A percentile compares a stretch with the other conserved stretches of the same genome.
Conservation (phyloP, 805 yeast species). For the Tanozyma kutaoensis region DNA sequence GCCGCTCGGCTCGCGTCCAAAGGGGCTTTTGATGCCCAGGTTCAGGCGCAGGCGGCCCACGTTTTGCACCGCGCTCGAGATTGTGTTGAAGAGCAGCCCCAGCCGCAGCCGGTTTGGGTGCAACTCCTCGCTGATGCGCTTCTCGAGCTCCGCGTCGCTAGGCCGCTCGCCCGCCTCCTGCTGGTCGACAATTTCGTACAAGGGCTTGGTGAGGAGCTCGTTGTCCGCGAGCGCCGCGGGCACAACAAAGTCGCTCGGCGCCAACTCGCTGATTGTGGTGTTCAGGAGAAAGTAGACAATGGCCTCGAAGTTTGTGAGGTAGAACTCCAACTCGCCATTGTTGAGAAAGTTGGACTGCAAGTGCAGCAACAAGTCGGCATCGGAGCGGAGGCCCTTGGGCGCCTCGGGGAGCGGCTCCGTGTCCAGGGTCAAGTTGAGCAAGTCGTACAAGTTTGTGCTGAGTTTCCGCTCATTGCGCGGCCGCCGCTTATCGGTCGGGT, state of each 20-base stretch:
- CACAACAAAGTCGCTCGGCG: slow-evolving; percentile 2
- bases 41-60: slow-evolving; percentile 23
- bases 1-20: no score
- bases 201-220: slow-evolving; percentile 10
- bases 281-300: slow-evolving; percentile 22
- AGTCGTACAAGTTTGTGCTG: slow-evolving; percentile 13
- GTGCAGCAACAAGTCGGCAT: slow-evolving; percentile 15
- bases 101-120: slow-evolving; percentile 18
- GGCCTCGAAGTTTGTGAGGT: slow-evolving; percentile 30
- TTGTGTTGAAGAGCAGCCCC: slow-evolving; percentile 22
- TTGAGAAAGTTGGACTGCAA: slow-evolving; percentile 16
- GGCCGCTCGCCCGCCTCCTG: slow-evolving; percentile 7
- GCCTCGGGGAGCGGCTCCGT: no score
- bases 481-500: slow-evolving; percentile 5
- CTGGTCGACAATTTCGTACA: slow-evolving; percentile 17
- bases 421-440: slow-evolving; percentile 19
- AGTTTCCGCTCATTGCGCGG: slow-evolving; percentile 6
- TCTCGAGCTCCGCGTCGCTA: slow-evolving; percentile 1
- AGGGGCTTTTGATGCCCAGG: no score
- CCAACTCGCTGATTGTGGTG: slow-evolving; percentile 18
- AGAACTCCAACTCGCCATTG: slow-evolving; percentile 24
- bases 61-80: slow-evolving; percentile 8
- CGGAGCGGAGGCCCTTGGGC: slow-evolving; percentile 9
- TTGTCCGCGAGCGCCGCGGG: slow-evolving; percentile 2
- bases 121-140: slow-evolving; percentile 1